These are phyloP conservation scores for Glycine latifolia DNA, from an alignment of 306 rosid genomes.

Conservation along the genomic window DNA sequence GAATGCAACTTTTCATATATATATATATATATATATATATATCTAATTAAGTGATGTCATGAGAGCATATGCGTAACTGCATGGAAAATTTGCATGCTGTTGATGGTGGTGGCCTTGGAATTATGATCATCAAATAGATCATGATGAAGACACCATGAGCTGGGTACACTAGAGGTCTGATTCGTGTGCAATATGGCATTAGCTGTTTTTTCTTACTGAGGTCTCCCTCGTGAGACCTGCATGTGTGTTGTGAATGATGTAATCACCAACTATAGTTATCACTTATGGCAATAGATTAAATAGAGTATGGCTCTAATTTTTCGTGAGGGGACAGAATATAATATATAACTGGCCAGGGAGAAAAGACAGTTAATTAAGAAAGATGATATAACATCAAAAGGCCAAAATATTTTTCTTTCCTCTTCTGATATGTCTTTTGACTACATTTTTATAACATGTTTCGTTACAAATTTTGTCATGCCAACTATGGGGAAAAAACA, in stretches of 20 bases:
- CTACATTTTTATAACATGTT: too few relatives aligned
- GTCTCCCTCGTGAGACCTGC: not conserved
- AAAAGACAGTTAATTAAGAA: too few relatives aligned
- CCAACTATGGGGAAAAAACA: not conserved
- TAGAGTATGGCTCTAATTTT: not conserved
- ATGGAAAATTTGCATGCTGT: not conserved
- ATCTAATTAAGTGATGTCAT: not conserved
- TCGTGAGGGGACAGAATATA: not conserved
- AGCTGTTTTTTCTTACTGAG: not conserved
- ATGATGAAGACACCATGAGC: not conserved
- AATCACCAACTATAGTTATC: not conserved
- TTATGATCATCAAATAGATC: not conserved
- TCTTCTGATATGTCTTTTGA: too few relatives aligned
- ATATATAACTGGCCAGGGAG: too few relatives aligned
- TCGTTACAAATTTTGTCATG: not conserved
- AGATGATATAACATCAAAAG: too few relatives aligned
- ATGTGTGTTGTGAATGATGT: constrained; percentile 6
- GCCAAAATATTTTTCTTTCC: too few relatives aligned
- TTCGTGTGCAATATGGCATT: not conserved
- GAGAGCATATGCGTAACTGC: not conserved
- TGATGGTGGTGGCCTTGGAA: not conserved
- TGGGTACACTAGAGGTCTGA: constrained; percentile 2
- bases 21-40: too few relatives aligned
- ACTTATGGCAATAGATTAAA: not conserved
- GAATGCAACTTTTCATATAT: not conserved